Conservation (phyloP, 179 eudicot species). For the Carnegiea gigantea region DNA sequence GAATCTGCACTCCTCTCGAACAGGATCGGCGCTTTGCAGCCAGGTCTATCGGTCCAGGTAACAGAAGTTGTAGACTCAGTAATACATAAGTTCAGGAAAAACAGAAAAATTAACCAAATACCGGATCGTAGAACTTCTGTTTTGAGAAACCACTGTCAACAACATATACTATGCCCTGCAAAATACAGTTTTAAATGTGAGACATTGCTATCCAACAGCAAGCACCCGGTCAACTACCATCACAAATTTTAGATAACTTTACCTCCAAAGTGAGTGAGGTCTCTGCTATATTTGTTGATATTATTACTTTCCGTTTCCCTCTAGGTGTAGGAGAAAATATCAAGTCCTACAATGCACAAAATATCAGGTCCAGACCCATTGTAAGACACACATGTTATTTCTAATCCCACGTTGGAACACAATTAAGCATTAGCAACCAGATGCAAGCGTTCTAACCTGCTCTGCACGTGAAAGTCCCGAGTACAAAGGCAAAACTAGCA, state of each 20-base stretch:
- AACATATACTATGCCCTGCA: slow-evolving; percentile 91
- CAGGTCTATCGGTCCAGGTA: background rate
- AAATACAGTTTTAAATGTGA: slow-evolving; percentile 21
- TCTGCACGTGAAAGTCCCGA: slow-evolving; percentile 98
- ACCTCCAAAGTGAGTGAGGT: slow-evolving; percentile 98
- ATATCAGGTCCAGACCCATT: slow-evolving; percentile 55
- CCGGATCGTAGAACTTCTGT: slow-evolving; percentile 95
- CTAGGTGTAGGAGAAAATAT: slow-evolving; percentile 85
- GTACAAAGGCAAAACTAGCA: slow-evolving; percentile 81
- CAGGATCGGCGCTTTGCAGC: background rate
- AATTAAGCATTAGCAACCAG: slow-evolving; percentile 15
- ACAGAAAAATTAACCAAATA: slow-evolving; percentile 28
- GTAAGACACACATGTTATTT: background rate
- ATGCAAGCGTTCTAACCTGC: slow-evolving; percentile 52
- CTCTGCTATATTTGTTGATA: slow-evolving; percentile 98
- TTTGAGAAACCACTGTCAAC: slow-evolving; percentile 99
- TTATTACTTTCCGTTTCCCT: slow-evolving; percentile 92
- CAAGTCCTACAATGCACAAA: slow-evolving; percentile 64
- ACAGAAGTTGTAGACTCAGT: background rate
- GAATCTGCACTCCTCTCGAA: background rate
- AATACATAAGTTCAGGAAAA: background rate
- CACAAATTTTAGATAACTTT: slow-evolving; percentile 13
- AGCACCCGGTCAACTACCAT: background rate
- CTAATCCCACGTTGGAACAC: background rate
- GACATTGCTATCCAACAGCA: slow-evolving; percentile 6